Percentiles rank a stretch among this genome's conserved stretches.
Evolutionary conservation across 768 basidiomycete species (phyloP).

Genomic region (Auricularia sp.): DNA sequence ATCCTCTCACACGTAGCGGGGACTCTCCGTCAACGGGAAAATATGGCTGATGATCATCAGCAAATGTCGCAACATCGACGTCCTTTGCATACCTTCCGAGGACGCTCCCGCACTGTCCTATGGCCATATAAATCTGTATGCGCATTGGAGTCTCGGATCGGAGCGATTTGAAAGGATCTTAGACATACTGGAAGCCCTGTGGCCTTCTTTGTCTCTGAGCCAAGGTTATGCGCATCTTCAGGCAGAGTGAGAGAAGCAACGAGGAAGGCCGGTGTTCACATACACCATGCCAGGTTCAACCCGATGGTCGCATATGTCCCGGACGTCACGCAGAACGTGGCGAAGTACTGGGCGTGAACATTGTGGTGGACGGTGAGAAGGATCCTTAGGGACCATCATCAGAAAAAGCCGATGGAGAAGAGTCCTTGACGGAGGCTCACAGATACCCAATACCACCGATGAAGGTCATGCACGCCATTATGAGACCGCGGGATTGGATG

Average conservation of each 20-base stretch:
- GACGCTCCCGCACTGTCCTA: constrained; percentile 58
- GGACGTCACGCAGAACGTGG: constrained; percentile 64
- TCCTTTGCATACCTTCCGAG: no score
- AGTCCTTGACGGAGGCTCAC: constrained; percentile 18
- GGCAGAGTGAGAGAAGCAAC: not conserved
- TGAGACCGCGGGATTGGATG: constrained; percentile 47
- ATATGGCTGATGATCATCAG: constrained; percentile 57
- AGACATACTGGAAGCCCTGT: constrained; percentile 45
- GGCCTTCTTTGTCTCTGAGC: constrained; percentile 68
- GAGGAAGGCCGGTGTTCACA: constrained; percentile 16
- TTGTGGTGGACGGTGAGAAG: constrained; percentile 45
- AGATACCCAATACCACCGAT: constrained; percentile 54
- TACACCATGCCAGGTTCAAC: constrained; percentile 68
- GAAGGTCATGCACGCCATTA: constrained; percentile 33
- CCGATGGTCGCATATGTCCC: constrained; percentile 74
- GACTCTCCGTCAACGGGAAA: constrained; percentile 56
- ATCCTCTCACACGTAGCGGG: constrained; percentile 47
- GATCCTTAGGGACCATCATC: constrained; percentile 14
- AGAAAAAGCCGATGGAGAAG: no score
- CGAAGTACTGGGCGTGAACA: constrained; percentile 58
- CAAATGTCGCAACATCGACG: not conserved
- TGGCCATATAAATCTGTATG: constrained; percentile 53
- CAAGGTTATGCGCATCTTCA: constrained; percentile 60
- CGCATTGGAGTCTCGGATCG: no score
- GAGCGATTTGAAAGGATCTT: no score